These are phyloP conservation scores for Phaeolepiota aurea DNA, from an alignment of 768 basidiomycete genomes.

Conservation along the genomic window DNA sequence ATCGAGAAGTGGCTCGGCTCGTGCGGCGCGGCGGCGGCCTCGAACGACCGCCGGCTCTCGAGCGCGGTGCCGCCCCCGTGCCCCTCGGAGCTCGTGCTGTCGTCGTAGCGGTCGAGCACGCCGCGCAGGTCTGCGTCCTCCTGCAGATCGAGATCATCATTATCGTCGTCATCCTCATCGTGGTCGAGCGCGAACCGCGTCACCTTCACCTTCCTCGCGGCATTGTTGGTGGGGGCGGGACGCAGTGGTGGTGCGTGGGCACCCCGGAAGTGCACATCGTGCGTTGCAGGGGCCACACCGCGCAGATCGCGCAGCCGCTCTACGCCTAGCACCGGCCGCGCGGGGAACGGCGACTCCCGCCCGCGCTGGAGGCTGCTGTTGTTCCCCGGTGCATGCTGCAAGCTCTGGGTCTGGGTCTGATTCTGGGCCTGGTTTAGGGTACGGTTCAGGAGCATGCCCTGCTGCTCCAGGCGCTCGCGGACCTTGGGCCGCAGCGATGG, in stretches of 20 bases:
- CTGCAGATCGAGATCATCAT: conserved; percentile 24
- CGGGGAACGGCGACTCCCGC: conserved; percentile 42
- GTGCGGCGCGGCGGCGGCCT: conserved; percentile 7
- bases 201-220: conserved; percentile 18
- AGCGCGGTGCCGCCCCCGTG: conserved; percentile 12
- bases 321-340: no score
- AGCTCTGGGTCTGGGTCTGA: no score
- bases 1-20: conserved; percentile 4
- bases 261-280: no score
- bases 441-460: conserved; percentile 4
- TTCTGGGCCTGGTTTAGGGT: no score
- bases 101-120: conserved; percentile 32
- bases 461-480: background rate
- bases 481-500: conserved; percentile 1
- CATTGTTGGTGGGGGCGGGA: conserved; percentile 14
- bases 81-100: conserved; percentile 10
- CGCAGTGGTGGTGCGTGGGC: no score
- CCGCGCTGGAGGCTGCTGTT: conserved; percentile 43
- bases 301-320: no score
- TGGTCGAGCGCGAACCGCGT: conserved; percentile 18
- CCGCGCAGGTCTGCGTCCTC: no score
- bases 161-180: conserved; percentile 16
- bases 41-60: conserved; percentile 21
- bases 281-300: no score
- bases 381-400: no score